phyloP scores from a whole-genome alignment of 225 moss, liverwort and hornwort genomes.

The Neckera pumila region DNA sequence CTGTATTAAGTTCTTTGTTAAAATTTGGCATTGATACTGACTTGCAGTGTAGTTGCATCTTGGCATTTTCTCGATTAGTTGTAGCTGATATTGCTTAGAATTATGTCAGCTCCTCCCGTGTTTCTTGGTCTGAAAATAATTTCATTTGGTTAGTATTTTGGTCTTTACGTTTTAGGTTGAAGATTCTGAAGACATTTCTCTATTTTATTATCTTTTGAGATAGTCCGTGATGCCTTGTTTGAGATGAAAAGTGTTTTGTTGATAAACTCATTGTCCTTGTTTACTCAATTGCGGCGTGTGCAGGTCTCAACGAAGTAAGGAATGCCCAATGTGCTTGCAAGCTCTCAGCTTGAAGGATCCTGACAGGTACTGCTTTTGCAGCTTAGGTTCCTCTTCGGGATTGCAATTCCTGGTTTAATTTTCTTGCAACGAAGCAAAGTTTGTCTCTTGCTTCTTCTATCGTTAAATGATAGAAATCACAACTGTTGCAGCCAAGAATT shows the following conservation, averaged over 20 bases:
- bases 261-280: neutral
- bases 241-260: neutral
- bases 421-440: neutral
- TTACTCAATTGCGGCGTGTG: neutral
- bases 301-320: neutral
- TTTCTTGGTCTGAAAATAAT: neutral
- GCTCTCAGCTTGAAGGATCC: neutral
- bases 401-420: neutral
- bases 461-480: neutral
- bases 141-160: neutral
- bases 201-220: neutral
- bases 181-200: neutral
- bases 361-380: neutral
- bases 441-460: neutral
- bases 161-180: neutral
- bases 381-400: neutral
- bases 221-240: neutral
- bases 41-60: neutral
- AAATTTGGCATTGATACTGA: neutral
- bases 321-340: neutral
- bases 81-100: neutral
- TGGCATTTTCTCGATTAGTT: neutral
- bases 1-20: neutral
- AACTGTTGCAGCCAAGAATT: neutral
- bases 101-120: neutral